Base-by-base conservation (phyloP, 495 filamentous ascomycete genomes). In the Penicillium waksmanii region DNA sequence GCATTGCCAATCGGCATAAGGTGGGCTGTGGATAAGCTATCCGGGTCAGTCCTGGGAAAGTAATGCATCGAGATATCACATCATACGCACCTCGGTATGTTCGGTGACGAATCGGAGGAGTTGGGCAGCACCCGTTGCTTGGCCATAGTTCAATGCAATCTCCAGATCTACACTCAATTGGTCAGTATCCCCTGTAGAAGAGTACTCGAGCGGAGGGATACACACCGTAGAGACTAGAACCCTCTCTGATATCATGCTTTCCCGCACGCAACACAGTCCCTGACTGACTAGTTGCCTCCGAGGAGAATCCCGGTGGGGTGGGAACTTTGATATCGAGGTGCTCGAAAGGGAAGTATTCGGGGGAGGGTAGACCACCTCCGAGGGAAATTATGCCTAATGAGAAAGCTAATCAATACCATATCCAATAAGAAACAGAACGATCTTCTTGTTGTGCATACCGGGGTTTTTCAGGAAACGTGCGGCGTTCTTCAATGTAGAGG, bases 61-160 rank as follows among this genome's bases (percentile, higher is more conserved):
- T 1, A 4, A 38, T 38, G 36, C 12, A 36, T 9, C 6, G 10
- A 43, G 33, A 0, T 35, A 23, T 2, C 18, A 25, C 5, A 51
- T 3, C 10, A 33, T 5, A 27, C 70, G 48, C 68, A 84, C 83
- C 69, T 95, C 95, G 0, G 92, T 96, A 73, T 98, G 95, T 76
- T 98, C 95, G 0, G 91, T 96, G 42, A 96, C 80, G 69, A 90
- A 98, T 36, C 95, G 83, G 34, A 96, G 78, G 65, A 98, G 70
- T 74, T 97, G 95, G 2, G 93, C 89, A 33, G 92, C 84, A 25
- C 95, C 95, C 13, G 84, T 85, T 15, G 91, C 87, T 72, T 96
- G 91, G 5, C 87, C 89, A 73, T 98, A 98, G 75, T 98, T 97
- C 66, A 96, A 82, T 31, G 89, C 86, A 61, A 93, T 89, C 55